Conservation (phyloP, 1,284 basidiomycete species). For the Ceratobasidium sp. region DNA sequence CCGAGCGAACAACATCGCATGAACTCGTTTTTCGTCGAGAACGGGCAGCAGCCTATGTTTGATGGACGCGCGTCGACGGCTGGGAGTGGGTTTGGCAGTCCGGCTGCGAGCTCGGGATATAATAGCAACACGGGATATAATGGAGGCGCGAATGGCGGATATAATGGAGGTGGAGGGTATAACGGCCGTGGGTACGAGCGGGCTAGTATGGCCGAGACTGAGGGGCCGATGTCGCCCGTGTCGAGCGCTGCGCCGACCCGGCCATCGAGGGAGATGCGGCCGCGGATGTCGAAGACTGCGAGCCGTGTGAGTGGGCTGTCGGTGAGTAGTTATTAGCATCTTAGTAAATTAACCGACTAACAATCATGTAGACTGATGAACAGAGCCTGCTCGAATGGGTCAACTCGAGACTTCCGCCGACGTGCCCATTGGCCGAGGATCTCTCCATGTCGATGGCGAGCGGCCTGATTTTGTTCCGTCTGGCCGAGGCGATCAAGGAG, state of each 20-base stretch:
- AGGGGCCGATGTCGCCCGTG: constrained; percentile 49
- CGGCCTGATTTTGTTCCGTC: constrained; percentile 79
- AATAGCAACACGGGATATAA: not conserved
- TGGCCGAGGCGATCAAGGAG: constrained; percentile 82
- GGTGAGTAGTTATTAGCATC: constrained; percentile 6
- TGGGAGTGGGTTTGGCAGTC: constrained; percentile 28
- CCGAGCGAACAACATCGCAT: constrained; percentile 35
- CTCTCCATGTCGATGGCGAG: constrained; percentile 61
- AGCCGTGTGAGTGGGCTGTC: constrained; percentile 26
- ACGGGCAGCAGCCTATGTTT: constrained; percentile 54
- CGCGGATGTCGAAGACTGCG: constrained; percentile 54
- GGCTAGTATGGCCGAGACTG: constrained; percentile 58
- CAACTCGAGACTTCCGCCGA: constrained; percentile 80
- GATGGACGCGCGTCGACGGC: constrained; percentile 52
- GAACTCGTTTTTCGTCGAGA: constrained; percentile 38
- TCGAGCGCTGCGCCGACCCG: constrained; percentile 41
- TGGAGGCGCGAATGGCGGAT: not conserved
- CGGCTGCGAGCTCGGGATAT: not conserved
- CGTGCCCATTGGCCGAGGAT: constrained; percentile 70
- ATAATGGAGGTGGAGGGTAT: not conserved
- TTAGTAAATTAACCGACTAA: not conserved
- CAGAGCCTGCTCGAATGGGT: constrained; percentile 83
- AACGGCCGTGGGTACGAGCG: constrained; percentile 48
- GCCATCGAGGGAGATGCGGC: constrained; percentile 46
- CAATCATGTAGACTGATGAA: constrained; percentile 52